phyloP scores from a whole-genome alignment of 2,329 filamentous ascomycete genomes.

The Penicillium corylophilum region DNA sequence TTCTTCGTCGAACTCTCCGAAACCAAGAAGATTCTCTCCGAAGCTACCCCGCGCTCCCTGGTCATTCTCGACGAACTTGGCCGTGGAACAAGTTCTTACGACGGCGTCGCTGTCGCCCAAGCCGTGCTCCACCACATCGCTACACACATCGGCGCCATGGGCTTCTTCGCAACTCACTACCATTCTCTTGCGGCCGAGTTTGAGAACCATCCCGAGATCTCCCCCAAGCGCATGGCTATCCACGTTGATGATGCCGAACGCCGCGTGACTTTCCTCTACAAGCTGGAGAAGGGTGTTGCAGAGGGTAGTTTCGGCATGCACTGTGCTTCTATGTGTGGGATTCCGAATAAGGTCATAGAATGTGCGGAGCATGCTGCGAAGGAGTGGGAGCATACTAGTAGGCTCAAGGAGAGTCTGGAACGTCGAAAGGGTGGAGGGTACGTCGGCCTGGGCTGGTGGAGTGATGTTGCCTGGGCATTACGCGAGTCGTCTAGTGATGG shows the following conservation, averaged over 20 bases:
- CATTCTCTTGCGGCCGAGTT: conserved; percentile 93
- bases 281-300: conserved; percentile 86
- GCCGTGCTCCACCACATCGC: conserved; percentile 96
- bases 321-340: conserved; percentile 97
- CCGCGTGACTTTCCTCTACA: conserved; percentile 95
- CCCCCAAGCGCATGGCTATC: conserved; percentile 87
- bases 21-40: conserved; percentile 94
- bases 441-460: conserved; percentile 80
- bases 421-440: conserved; percentile 75
- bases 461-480: conserved; percentile 78
- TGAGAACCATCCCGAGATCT: conserved; percentile 80
- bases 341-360: conserved; percentile 77
- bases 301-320: conserved; percentile 99
- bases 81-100: conserved; percentile 90
- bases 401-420: conserved; percentile 84
- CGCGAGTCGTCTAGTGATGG: conserved; percentile 52
- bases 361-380: conserved; percentile 82
- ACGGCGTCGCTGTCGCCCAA: conserved; percentile 94
- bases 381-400: conserved; percentile 93
- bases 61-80: conserved; percentile 97
- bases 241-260: conserved; percentile 81
- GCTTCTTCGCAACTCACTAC: conserved; percentile 98
- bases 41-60: conserved; percentile 88
- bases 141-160: conserved; percentile 86
- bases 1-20: conserved; percentile 98